Evolutionary conservation across 129 eudicot genomes (phyloP), one percentile per base, ranked within the genome.

Genomic region (Solidago caesia): DNA sequence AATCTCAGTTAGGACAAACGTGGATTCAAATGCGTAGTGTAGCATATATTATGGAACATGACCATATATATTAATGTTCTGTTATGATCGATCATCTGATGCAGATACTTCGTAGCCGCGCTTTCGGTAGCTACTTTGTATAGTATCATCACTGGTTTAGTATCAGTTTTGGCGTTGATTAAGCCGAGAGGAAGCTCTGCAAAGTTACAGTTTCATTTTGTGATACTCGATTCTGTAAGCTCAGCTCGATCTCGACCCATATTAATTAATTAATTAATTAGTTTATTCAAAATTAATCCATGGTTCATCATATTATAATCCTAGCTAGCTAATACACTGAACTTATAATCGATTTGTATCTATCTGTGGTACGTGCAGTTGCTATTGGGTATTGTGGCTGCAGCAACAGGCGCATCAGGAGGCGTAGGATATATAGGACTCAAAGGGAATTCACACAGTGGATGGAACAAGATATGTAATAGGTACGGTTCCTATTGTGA

Each of bases 91-190:
- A 6, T 10, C 7, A 44, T 64, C 33, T 82, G 16, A 59, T 81
- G 87, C 84, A 92, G 98, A 84, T 87, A 87, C 89, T 86, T 86
- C 27, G 78, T 88, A 26, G 87, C 84, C 75, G 89, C 95, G 29
- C 87, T 86, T 56, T 82, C 90, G 7, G 85, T 84, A 42, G 83
- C 88, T 6, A 82, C 76, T 41, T 68, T 92, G 16, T 84, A 90
- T 80, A 80, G 92, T 74, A 72, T 90, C 81, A 70, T 92, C 46
- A 84, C 89, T 15, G 47, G 68, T 33, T 60, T 83, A 47, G 5
- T 79, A 11, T 80, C 87, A 21, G 16, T 84, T n/a, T 77, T 67
- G 25, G 76, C 83, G 52, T 70, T 84, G 56, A 15, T 43, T 64
- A 92, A 89, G 85, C 85, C 85, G 0, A 64, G 70, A 58, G 73